Base-by-base conservation (phyloP, 2,329 filamentous ascomycete species). In the Teratosphaeria destructans region DNA sequence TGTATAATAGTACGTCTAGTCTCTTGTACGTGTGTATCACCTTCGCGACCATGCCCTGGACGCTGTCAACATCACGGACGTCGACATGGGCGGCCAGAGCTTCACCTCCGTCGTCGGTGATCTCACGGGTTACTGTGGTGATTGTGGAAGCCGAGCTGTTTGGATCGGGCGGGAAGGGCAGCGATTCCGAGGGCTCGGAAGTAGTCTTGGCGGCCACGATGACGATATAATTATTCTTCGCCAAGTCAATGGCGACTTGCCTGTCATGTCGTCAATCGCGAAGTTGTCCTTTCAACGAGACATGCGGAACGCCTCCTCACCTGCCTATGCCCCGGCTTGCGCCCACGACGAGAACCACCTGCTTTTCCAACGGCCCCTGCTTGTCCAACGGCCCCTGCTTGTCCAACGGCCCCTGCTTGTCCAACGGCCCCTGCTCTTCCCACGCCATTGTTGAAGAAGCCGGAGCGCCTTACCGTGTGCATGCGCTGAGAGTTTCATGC, bases 1-100 rank as follows among this genome's bases (percentile, higher is more conserved):
- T 95, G 77, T 95, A 95, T 55, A 94, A 73, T 2, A 95, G 74
- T 0, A 87, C 86, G 70, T 94, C 89, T 3, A 95, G 76, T 26
- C 81, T 81, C 52, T 80, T 79, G 66, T 87, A 86, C 4, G 72
- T 77, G 67, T 83, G 37, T 3, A 65, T 57, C 1, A 85, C 85
- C 59, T 79, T 72, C 26, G 80, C 71, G 2, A 92, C 75, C 49
- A 93, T 78, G 7, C 71, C 66, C 56, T 85, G 73, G 32, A 92
- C 78, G 71, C 83, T 85, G 7, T 78, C 74, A n/a, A 78, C 78
- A 65, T 84, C 78, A 57, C 89, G 82, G 0, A 87, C 86, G 68
- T 95, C 89, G 7, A 90, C 87, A 6, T 81, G 74, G 23, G 93
- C 76, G 5, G 89, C 83, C 0, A 80, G 81, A 0, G 88, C 87